Base-by-base conservation (phyloP, 805 yeast species). In the Metschnikowia santaceciliae region DNA sequence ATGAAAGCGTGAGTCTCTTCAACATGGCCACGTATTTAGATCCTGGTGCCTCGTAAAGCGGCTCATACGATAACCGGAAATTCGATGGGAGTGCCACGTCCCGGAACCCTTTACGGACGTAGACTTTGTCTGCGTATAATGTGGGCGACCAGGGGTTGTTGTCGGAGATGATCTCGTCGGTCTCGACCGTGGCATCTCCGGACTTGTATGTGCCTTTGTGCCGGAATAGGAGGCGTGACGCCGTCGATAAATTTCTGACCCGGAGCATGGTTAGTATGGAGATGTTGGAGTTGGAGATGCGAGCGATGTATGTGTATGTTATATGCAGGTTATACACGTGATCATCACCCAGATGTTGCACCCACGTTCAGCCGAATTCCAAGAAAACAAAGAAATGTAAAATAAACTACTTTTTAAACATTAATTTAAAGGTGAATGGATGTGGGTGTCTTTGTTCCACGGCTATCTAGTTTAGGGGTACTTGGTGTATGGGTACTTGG, bases 31-130 rank as follows among this genome's bases (percentile, higher is more conserved):
- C 81, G 50, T 83, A 82, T 43, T 79, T 77, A 6, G 81, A 72
- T 2, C 83, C 74, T 0, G 90, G 89, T 0, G 86, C 81, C 46
- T 74, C 79, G 59, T 87, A 87, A 23, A 87, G 58, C 3, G 91
- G 86, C 53, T 73, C 74, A 58, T 81, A 78, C 2, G 87, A 81
- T 5, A 83, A 67, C 47, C 89, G 67, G 51, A 63, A 77, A 23
- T 81, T 74, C 4, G 70, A 62, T 5, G 83, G 83, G 22, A 86
- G 62, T n/a, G 75, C 74, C 13, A 74, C 75, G 14, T 74, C 61
- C 32, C 71, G 65, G 13, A 75, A 51, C 13, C 61, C 60, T 26
- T 70, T 68, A 42, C 75, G 67, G 14, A 80, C 61, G 60, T 71
- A 56, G 19, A 65, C 77, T 30, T 70, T 70, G 56, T 79, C 82